Evolutionary conservation across 2,329 filamentous ascomycete genomes (phyloP).

Genomic region (Botrytis sinoallii): DNA sequence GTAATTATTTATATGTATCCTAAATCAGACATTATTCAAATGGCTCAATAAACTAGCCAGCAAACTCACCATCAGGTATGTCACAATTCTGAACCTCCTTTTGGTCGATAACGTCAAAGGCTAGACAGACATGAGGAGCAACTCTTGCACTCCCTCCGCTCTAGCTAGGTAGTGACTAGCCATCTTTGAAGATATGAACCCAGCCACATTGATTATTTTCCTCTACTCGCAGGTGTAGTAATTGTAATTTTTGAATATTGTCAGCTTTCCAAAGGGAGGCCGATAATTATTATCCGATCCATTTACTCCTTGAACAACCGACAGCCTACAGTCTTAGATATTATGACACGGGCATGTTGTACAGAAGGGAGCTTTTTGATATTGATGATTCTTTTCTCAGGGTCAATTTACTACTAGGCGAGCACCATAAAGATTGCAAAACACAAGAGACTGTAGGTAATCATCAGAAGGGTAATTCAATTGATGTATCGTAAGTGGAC

Average conservation of each 20-base stretch:
- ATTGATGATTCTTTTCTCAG: background rate
- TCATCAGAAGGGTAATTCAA: constrained; percentile 8
- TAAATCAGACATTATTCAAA: background rate
- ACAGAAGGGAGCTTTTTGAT: background rate
- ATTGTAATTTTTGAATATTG: background rate
- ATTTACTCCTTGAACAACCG: background rate
- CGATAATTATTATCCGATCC: background rate
- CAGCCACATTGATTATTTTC: background rate
- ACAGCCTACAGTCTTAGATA: background rate
- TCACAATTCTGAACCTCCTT: background rate
- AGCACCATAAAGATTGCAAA: background rate
- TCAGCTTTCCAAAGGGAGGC: background rate
- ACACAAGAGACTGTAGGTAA: background rate
- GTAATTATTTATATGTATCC: background rate
- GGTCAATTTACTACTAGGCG: background rate
- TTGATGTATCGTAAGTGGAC: constrained; percentile 6
- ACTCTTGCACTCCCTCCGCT: background rate
- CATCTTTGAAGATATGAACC: background rate
- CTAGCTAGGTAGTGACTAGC: background rate
- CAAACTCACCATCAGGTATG: background rate
- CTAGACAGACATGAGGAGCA: background rate
- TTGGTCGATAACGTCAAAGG: background rate
- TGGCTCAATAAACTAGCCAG: background rate
- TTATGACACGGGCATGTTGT: background rate
- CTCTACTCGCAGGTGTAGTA: background rate